A percentile compares a stretch with the other conserved stretches of the same genome.
Conservation (phyloP, 78 protist genomes). For the Salpingoeca rosetta region DNA sequence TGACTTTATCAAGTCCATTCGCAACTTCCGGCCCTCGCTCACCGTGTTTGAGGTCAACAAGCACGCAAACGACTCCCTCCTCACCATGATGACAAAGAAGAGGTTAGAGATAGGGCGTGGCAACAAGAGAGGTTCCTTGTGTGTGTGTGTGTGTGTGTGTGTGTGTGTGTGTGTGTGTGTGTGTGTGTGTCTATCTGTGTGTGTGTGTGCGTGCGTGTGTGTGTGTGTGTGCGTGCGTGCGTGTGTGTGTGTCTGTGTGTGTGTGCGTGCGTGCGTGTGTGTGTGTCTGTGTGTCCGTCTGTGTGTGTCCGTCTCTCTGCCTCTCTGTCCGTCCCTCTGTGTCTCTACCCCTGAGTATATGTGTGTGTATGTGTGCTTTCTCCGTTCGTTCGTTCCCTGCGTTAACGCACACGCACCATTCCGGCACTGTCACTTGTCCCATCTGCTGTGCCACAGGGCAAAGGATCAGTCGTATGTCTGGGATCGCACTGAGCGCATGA, state of each 20-base stretch:
- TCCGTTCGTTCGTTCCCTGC: neutral
- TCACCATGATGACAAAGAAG: conserved; percentile 22
- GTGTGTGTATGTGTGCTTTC: neutral
- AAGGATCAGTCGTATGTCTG: too few relatives aligned
- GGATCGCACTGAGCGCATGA: too few relatives aligned
- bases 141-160: neutral
- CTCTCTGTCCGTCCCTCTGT: too few relatives aligned
- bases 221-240: neutral
- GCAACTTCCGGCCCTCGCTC: conserved; percentile 38
- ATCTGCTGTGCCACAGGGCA: too few relatives aligned
- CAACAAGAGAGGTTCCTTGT: too few relatives aligned
- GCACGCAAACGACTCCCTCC: neutral
- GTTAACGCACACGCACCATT: too few relatives aligned
- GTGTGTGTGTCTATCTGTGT: too few relatives aligned
- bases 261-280: neutral
- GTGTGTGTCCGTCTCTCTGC: too few relatives aligned
- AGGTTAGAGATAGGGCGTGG: conserved; percentile 27
- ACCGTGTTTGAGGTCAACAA: conserved; percentile 48
- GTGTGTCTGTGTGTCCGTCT: too few relatives aligned
- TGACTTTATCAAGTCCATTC: conserved; percentile 18
- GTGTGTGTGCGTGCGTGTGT: neutral
- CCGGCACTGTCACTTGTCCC: too few relatives aligned
- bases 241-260: neutral
- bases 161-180: neutral
- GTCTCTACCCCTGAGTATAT: too few relatives aligned